Conservation (phyloP, 306 rosid genomes). For the Cicer cuneatum region DNA sequence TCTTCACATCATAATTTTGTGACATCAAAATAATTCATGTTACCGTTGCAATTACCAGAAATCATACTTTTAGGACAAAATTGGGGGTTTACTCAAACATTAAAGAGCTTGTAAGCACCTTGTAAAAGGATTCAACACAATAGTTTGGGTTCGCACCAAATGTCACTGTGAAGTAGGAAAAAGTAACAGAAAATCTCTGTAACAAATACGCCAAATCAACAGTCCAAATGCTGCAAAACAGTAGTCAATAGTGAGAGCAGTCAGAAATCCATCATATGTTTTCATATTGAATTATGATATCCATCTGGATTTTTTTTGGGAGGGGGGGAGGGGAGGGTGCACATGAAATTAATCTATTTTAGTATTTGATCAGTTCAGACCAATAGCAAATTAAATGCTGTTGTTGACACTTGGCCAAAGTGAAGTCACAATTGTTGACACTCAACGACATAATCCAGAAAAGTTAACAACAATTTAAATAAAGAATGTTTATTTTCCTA, state of each 20-base stretch:
- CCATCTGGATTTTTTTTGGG: slow-evolving; percentile 8
- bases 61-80: not conserved
- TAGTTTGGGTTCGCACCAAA: slow-evolving; percentile 94
- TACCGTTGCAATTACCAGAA: not conserved
- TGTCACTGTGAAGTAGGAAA: slow-evolving; percentile 92
- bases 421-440: slow-evolving; percentile 2
- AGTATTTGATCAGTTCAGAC: slow-evolving; percentile 25
- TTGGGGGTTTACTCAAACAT: slow-evolving; percentile 8
- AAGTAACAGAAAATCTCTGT: slow-evolving; percentile 70
- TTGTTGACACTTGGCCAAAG: slow-evolving; percentile 9
- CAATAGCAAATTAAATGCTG: not conserved
- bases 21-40: slow-evolving; percentile 16
- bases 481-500: slow-evolving; percentile 12
- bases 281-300: slow-evolving; percentile 25
- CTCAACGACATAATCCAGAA: slow-evolving; percentile 1
- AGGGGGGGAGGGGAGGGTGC: not conserved
- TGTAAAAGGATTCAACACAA: slow-evolving; percentile 85
- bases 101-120: slow-evolving; percentile 59
- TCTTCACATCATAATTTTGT: slow-evolving; percentile 6
- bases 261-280: slow-evolving; percentile 36
- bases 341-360: slow-evolving; percentile 13
- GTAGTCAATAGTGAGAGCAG: slow-evolving; percentile 43
- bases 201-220: slow-evolving; percentile 91
- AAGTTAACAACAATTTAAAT: not conserved
- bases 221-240: slow-evolving; percentile 91